These are phyloP conservation scores for Nepenthes gracilis DNA, from an alignment of 148 eudicot genomes.

Conservation along the genomic window DNA sequence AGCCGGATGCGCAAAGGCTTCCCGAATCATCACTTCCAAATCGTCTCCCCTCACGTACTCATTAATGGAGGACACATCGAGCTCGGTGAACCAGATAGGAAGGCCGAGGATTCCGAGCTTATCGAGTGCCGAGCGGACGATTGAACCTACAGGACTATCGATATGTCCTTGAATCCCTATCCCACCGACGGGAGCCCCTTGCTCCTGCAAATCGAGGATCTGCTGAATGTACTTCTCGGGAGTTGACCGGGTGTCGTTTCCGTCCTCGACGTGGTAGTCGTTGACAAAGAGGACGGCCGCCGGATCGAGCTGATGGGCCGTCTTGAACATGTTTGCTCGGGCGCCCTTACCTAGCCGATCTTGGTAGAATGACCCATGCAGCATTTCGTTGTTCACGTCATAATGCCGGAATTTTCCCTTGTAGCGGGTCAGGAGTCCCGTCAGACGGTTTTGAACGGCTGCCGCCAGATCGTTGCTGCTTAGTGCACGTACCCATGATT, in stretches of 20 bases:
- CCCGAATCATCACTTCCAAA: slow-evolving; percentile 89
- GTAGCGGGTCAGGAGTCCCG: slow-evolving; percentile 66
- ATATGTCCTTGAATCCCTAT: slow-evolving; percentile 91
- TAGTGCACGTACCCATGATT: slow-evolving; percentile 50
- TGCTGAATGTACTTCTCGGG: slow-evolving; percentile 87
- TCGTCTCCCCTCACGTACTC: slow-evolving; percentile 80
- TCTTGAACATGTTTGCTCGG: slow-evolving; percentile 73
- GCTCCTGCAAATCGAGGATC: slow-evolving; percentile 59
- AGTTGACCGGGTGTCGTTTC: slow-evolving; percentile 48
- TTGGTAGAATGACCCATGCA: slow-evolving; percentile 84
- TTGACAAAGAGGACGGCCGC: slow-evolving; percentile 63
- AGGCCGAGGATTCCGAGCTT: slow-evolving; percentile 76
- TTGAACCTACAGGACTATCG: slow-evolving; percentile 73
- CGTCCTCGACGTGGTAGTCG: slow-evolving; percentile 90
- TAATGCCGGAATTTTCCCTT: slow-evolving; percentile 88
- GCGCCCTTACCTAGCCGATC: slow-evolving; percentile 64
- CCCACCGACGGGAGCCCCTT: slow-evolving; percentile 87
- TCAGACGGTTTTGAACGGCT: slow-evolving; percentile 71
- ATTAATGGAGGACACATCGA: slow-evolving; percentile 74
- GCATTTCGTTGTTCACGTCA: slow-evolving; percentile 95
- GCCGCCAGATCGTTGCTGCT: slow-evolving; percentile 33
- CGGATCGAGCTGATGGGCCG: slow-evolving; percentile 67
- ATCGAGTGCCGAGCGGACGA: slow-evolving; percentile 70
- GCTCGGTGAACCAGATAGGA: slow-evolving; percentile 93
- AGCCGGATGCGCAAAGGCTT: slow-evolving; percentile 82